Evolutionary conservation across 805 yeast species (phyloP).

Genomic region (Yarrowia alimentaria): DNA sequence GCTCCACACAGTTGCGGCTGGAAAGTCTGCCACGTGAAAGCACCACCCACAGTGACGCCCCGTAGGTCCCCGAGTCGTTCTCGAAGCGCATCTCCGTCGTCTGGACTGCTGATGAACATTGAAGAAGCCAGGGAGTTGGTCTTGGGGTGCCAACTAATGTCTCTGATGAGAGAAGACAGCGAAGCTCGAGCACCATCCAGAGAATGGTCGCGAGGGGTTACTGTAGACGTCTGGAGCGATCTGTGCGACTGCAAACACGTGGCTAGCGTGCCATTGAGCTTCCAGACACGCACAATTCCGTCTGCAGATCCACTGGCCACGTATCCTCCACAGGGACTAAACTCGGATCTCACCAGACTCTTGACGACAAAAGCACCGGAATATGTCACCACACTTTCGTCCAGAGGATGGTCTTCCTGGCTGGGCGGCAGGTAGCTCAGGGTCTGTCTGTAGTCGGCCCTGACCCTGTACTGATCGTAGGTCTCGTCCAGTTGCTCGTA

Average conservation of each 20-base stretch:
- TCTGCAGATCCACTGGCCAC: conserved; percentile 25
- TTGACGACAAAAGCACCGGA: conserved; percentile 16
- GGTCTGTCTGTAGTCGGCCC: conserved; percentile 14
- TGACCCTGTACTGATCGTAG: neutral
- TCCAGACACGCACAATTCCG: conserved; percentile 21
- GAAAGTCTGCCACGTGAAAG: conserved; percentile 25
- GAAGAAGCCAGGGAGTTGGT: conserved; percentile 7
- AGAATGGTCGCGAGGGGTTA: neutral
- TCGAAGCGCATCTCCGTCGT: conserved; percentile 6
- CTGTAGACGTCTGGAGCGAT: neutral
- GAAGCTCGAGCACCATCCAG: conserved; percentile 11
- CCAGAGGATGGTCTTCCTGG: conserved; percentile 20
- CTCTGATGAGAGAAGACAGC: conserved; percentile 11
- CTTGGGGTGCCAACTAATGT: conserved; percentile 14
- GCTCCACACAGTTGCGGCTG: conserved; percentile 22
- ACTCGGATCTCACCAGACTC: conserved; percentile 18
- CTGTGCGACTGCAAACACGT: conserved; percentile 11
- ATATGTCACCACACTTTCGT: conserved; percentile 20
- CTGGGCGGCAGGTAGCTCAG: conserved; percentile 17
- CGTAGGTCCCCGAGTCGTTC: conserved; percentile 2
- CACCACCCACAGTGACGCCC: conserved; percentile 12
- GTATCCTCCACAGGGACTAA: conserved; percentile 22
- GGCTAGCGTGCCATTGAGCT: conserved; percentile 15
- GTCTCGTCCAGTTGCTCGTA: too few species aligned
- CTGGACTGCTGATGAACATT: conserved; percentile 25